Base-by-base conservation (phyloP, 306 rosid genomes). In the Abrus pulchellus region DNA sequence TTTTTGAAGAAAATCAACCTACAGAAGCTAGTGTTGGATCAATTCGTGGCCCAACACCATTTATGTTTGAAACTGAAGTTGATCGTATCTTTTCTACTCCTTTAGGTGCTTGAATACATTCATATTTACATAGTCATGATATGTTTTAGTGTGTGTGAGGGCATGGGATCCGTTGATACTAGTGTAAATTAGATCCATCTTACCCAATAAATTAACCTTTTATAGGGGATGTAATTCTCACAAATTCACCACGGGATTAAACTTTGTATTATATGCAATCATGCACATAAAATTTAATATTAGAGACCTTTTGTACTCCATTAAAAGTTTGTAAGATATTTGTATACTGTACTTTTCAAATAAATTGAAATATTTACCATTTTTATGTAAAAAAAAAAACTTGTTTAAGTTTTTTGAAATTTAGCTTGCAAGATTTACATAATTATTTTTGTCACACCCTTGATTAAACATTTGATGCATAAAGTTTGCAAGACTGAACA, bases 31-130 rank as follows among this genome's bases (percentile, higher is more conserved):
- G 44, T 14, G 68, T 28, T 72, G 63, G 82, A 62, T 84, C 94
- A 72, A 80, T 91, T 68, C 82, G 75, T 49, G 98, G 94, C 40
- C 99, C 97, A 36, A 52, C 80, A 38, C 96, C 90, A 60, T 96
- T 90, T 90, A 56, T 90, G 93, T 96, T 96, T 87, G 98, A 96
- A 80, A 89, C 87, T 84, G 97, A 93, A 86, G 90, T 90, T 62
- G 97, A 96, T 86, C 94, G 97, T 68, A 96, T 96, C 86, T 93
- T 93, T 82, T 89, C 97, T 66, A 86, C 98, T 88, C 99, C 99
- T 67, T 50, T 93, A 92, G 99, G 99, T 96, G 85, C 83, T 49
- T 69, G 78, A 80, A 60, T 81, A 68, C 72, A 38, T 57, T 49
- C 14, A 7, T 55, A 63, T 34, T 60, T 64, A 10, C 50, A 7